Evolutionary conservation across 2,329 filamentous ascomycete genomes (phyloP).

Genomic region (Amauroascus niger): DNA sequence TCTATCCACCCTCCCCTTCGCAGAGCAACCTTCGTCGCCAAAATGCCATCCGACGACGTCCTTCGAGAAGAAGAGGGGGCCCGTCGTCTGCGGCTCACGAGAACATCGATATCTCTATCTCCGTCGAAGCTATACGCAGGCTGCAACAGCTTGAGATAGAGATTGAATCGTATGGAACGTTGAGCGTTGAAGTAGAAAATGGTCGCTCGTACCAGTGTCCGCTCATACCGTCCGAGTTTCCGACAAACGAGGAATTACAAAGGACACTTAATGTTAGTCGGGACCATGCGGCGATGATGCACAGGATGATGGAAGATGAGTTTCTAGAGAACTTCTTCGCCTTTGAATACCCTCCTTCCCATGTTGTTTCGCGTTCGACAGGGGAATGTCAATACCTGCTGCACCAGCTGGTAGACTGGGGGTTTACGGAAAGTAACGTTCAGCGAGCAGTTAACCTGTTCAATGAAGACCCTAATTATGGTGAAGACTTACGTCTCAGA

Average conservation of each 20-base stretch:
- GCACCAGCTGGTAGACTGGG: slow-evolving; percentile 32
- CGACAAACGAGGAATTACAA: slow-evolving; percentile 36
- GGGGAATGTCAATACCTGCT: slow-evolving; percentile 31
- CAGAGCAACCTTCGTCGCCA: slow-evolving; percentile 30
- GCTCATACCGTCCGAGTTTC: slow-evolving; percentile 35
- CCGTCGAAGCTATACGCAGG: slow-evolving; percentile 29
- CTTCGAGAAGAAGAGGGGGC: slow-evolving; percentile 14
- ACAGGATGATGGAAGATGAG: slow-evolving; percentile 37
- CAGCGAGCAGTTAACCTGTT: slow-evolving; percentile 31
- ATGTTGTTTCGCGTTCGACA: slow-evolving; percentile 28
- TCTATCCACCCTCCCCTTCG: slow-evolving; percentile 22
- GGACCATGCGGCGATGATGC: slow-evolving; percentile 34
- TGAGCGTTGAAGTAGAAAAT: slow-evolving; percentile 36
- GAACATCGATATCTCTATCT: slow-evolving; percentile 12
- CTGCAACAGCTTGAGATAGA: slow-evolving; percentile 34
- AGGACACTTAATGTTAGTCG: slow-evolving; percentile 31
- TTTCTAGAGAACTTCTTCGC: slow-evolving; percentile 38
- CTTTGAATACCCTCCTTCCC: slow-evolving; percentile 32
- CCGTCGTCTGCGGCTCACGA: not conserved
- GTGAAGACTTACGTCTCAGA: slow-evolving; percentile 31
- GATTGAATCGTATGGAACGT: slow-evolving; percentile 36
- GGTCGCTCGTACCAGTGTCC: slow-evolving; percentile 34
- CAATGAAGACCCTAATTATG: slow-evolving; percentile 33
- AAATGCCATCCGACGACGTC: slow-evolving; percentile 31
- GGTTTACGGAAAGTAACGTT: slow-evolving; percentile 30